Percentiles rank a stretch among this genome's conserved stretches.
Evolutionary conservation across 2,329 filamentous ascomycete genomes (phyloP).

Genomic region (Phaeomoniella chlamydospora): DNA sequence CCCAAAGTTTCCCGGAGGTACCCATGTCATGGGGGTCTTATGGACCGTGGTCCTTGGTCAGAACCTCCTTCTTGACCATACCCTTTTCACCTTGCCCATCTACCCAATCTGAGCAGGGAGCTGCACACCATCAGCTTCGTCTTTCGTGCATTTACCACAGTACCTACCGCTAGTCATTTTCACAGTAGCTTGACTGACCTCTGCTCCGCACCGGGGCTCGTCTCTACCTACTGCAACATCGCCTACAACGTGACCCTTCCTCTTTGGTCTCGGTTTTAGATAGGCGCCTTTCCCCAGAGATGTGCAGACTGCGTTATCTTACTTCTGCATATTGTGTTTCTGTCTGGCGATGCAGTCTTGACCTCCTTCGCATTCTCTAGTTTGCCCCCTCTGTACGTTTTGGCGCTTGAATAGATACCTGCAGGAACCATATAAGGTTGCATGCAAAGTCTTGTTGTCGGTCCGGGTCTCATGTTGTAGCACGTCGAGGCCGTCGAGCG

Average conservation of each 20-base stretch:
- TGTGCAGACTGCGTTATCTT: not conserved
- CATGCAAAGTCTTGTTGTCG: conserved; percentile 30
- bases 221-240: not conserved
- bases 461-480: conserved; percentile 4
- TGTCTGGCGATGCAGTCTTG: not conserved
- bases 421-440: not conserved
- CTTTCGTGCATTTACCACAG: not conserved
- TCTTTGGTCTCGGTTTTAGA: not conserved
- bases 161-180: not conserved
- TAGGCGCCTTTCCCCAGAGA: not conserved
- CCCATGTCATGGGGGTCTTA: too few relatives aligned
- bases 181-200: not conserved
- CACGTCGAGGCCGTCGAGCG: conserved; percentile 29
- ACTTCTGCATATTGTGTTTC: not conserved
- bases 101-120: not conserved
- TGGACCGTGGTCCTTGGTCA: too few relatives aligned
- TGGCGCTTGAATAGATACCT: too few relatives aligned
- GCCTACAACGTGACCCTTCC: not conserved
- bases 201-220: not conserved
- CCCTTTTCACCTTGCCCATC: not conserved
- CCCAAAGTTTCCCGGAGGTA: too few relatives aligned
- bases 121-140: not conserved
- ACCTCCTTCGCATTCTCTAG: too few relatives aligned
- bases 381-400: too few relatives aligned
- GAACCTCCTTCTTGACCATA: not conserved